Evolutionary conservation across 1,139 yeast genomes (phyloP).

Genomic region (Arxiozyma bovina): DNA sequence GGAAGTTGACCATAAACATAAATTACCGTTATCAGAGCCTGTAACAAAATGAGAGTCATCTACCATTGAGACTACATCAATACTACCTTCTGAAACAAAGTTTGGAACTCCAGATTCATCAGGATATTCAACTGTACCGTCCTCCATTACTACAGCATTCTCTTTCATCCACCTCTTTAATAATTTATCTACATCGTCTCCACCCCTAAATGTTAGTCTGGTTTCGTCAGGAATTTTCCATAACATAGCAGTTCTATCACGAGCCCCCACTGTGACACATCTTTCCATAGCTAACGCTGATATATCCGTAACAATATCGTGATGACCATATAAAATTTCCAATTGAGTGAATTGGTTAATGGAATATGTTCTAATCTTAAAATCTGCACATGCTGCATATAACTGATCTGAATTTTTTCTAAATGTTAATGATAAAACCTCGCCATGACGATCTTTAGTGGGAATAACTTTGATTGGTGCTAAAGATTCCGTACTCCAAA

Average conservation of each 20-base stretch:
- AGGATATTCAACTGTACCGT: conserved; percentile 25
- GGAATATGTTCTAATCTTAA: conserved; percentile 79
- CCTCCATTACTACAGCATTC: conserved; percentile 29
- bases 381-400: conserved; percentile 88
- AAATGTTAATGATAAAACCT: conserved; percentile 65
- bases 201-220: conserved; percentile 87
- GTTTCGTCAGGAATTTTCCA: conserved; percentile 97
- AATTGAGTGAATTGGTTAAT: conserved; percentile 80
- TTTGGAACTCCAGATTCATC: conserved; percentile 29
- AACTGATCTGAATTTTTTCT: conserved; percentile 76
- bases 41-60: conserved; percentile 91
- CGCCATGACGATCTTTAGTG: conserved; percentile 59
- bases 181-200: conserved; percentile 49
- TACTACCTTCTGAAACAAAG: conserved; percentile 70
- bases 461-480: conserved; percentile 69
- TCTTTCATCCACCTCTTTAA: conserved; percentile 35
- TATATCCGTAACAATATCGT: conserved; percentile 76
- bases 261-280: conserved; percentile 89
- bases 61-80: conserved; percentile 83
- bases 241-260: conserved; percentile 89
- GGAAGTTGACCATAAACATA: conserved; percentile 78
- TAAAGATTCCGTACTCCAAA: conserved; percentile 78
- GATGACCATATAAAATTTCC: conserved; percentile 91
- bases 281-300: conserved; percentile 76
- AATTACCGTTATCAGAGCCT: conserved; percentile 88